Percentiles rank a stretch among this genome's conserved stretches.
phyloP scores from a whole-genome alignment of 768 basidiomycete species.

The Russula dissimulans region DNA sequence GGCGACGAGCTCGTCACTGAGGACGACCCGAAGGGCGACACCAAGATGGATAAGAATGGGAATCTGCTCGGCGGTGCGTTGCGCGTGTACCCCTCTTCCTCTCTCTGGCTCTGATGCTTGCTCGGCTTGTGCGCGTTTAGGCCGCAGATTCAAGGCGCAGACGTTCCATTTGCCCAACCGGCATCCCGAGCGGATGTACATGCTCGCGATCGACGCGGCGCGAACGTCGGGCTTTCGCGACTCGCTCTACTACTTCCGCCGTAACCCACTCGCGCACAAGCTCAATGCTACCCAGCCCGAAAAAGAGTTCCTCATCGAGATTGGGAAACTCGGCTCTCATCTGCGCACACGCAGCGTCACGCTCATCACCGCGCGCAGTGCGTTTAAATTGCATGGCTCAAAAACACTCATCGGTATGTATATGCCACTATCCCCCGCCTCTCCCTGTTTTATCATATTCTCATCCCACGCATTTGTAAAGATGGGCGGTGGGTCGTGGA shows the following conservation, averaged over 20 bases:
- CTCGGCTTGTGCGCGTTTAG: constrained; percentile 31
- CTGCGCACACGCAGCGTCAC: constrained; percentile 89
- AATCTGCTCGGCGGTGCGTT: constrained; percentile 68
- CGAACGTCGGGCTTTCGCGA: constrained; percentile 93
- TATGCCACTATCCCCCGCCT: too few relatives aligned
- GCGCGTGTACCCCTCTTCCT: background rate
- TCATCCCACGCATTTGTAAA: constrained; percentile 24
- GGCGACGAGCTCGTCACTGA: constrained; percentile 85
- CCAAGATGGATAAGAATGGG: constrained; percentile 83
- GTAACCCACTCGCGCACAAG: constrained; percentile 85
- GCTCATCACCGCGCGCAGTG: constrained; percentile 84
- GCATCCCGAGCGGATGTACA: constrained; percentile 77
- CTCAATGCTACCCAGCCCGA: constrained; percentile 82
- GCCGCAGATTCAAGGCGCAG: constrained; percentile 77
- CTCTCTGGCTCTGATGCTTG: background rate
- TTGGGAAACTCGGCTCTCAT: constrained; percentile 82
- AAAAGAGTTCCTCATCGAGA: constrained; percentile 85
- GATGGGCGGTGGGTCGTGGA: constrained; percentile 91
- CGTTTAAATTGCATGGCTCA: constrained; percentile 89
- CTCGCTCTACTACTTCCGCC: constrained; percentile 95
- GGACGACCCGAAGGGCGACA: constrained; percentile 78
- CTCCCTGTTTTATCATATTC: background rate
- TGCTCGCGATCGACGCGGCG: constrained; percentile 97
- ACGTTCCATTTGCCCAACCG: constrained; percentile 85
- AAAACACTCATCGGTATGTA: constrained; percentile 77